Evolutionary conservation across 1,284 basidiomycete genomes (phyloP).

Genomic region (Trichosporon coremiiforme): DNA sequence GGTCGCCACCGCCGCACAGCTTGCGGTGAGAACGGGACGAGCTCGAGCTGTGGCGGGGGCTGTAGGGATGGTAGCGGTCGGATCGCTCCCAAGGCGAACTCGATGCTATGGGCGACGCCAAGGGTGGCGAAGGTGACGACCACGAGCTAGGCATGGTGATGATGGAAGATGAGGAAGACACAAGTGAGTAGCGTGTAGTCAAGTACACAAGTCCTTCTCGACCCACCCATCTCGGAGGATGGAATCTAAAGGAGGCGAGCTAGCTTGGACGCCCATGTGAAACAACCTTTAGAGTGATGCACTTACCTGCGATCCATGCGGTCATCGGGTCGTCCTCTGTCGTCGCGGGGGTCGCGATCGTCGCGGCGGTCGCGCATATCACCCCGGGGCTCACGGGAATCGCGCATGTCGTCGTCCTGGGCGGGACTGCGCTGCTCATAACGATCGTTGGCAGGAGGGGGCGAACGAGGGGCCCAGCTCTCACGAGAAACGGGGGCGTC

Average conservation of each 20-base stretch:
- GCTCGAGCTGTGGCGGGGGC: background rate
- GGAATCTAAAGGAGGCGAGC: too few relatives aligned
- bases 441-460: slow-evolving; percentile 23
- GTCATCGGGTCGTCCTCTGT: background rate
- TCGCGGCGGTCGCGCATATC: slow-evolving; percentile 18
- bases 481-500: slow-evolving; percentile 44
- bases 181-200: too few relatives aligned
- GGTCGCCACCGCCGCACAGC: background rate
- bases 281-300: background rate
- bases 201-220: too few relatives aligned
- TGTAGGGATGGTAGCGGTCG: background rate
- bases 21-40: background rate
- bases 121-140: slow-evolving; percentile 8
- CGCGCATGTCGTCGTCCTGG: slow-evolving; percentile 27
- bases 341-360: too few relatives aligned
- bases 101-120: slow-evolving; percentile 14
- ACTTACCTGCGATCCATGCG: slow-evolving; percentile 18
- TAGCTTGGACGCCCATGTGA: too few relatives aligned
- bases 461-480: slow-evolving; percentile 47
- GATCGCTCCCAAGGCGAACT: background rate
- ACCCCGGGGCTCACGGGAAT: slow-evolving; percentile 7
- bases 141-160: background rate
- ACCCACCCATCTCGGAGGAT: too few relatives aligned
- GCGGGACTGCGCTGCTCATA: slow-evolving; percentile 30
- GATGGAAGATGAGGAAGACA: background rate